Evolutionary conservation across 495 filamentous ascomycete species (phyloP).

Genomic region (Alectoria sarmentosa): DNA sequence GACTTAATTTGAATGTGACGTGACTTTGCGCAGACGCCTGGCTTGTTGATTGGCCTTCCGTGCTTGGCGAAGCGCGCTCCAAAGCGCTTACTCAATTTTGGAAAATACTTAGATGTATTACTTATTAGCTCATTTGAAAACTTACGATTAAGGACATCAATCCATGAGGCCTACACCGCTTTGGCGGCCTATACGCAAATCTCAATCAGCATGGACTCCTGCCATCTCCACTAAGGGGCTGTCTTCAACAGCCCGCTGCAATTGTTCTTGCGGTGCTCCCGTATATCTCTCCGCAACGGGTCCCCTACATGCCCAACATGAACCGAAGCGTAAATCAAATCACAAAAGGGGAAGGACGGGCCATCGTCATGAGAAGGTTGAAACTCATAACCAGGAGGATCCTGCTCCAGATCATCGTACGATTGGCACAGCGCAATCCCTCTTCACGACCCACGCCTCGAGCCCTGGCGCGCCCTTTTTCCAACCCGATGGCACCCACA

Average conservation of each 20-base stretch:
- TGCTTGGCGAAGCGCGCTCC: constrained; percentile 12
- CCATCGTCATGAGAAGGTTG: not conserved
- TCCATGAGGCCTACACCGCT: constrained; percentile 15
- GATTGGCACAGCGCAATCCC: constrained; percentile 60
- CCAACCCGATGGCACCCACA: constrained; percentile 72
- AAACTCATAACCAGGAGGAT: not conserved
- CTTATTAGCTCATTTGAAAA: not conserved
- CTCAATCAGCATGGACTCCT: not conserved
- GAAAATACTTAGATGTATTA: not conserved
- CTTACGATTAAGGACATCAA: not conserved
- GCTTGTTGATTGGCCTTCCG: not conserved
- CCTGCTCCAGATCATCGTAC: constrained; percentile 57
- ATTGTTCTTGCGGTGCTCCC: constrained; percentile 9
- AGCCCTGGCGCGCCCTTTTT: constrained; percentile 88
- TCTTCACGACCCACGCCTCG: constrained; percentile 72
- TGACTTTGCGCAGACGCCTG: not conserved
- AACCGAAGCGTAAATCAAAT: not conserved
- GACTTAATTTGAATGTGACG: not conserved
- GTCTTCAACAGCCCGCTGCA: not conserved
- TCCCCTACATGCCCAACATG: not conserved
- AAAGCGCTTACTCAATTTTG: not conserved
- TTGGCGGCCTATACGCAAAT: constrained; percentile 16
- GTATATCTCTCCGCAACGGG: not conserved
- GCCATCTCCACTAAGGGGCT: not conserved
- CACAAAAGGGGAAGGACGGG: not conserved